These are phyloP conservation scores for Tulasnella sp. DNA, from an alignment of 768 basidiomycete species.

Conservation along the genomic window DNA sequence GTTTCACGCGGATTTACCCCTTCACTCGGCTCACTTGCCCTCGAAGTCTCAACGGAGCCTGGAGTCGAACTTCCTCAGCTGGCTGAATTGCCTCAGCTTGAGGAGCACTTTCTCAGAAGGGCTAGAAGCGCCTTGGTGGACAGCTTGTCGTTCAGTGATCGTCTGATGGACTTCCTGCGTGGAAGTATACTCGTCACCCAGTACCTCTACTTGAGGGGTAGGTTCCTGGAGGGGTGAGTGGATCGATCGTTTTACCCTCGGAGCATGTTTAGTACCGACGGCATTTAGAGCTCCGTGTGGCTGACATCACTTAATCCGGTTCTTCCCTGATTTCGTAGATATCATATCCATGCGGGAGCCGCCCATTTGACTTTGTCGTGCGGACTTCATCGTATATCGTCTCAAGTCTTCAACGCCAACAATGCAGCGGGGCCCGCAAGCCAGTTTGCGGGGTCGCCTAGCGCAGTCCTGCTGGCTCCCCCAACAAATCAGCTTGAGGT, in stretches of 20 bases:
- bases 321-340: conserved; percentile 9
- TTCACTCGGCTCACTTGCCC: neutral
- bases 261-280: neutral
- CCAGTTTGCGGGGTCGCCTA: neutral
- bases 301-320: neutral
- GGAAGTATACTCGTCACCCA: conserved; percentile 23
- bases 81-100: conserved; percentile 24
- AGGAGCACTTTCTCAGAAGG: conserved; percentile 32
- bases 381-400: conserved; percentile 50
- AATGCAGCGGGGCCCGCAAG: neutral
- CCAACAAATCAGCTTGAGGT: conserved; percentile 22
- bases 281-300: neutral
- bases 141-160: conserved; percentile 34
- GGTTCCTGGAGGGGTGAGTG: conserved; percentile 30
- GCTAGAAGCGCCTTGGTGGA: conserved; percentile 32
- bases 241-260: neutral
- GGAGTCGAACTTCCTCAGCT: conserved; percentile 13
- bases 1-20: neutral
- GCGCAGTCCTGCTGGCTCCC: neutral
- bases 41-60: neutral
- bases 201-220: conserved; percentile 26
- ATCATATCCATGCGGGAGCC: conserved; percentile 58
- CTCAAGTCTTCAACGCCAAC: conserved; percentile 24
- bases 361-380: conserved; percentile 72
- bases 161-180: conserved; percentile 28